Evolutionary conservation across 257 asterid species (phyloP), one percentile per base, ranked within the genome.

Genomic region (Solanum acaule): DNA sequence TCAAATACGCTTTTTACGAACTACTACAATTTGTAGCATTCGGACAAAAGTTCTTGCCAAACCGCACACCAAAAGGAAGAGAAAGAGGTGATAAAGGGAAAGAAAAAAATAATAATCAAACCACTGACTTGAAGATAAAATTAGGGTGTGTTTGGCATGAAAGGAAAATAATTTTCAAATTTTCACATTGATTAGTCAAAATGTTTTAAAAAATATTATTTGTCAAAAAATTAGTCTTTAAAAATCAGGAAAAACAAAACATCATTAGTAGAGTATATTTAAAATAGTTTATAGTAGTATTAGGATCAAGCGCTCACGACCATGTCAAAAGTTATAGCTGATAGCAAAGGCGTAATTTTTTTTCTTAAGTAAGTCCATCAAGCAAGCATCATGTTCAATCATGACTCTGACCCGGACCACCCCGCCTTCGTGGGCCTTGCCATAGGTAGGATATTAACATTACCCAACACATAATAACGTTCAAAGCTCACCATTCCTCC

Each of bases 281-380:
- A 52, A 52, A 52, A 52, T 6, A 52, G 10, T 52, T 52, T 6
- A 52, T 52, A 3, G 0, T 16, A 2, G 1, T 18, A 2, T 1
- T 52, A 52, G 0, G n/a, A 52, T 52, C 23, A 16, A 16, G 1
- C 10, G 4, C 2, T 56, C 3, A 56, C 4, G 4, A 18, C 2
- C n/a, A 56, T 18, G n/a, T 0, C 10, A 56, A 56, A 56, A 56
- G 0, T 0, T 52, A 56, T 18, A 6, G 0, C 4, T 56, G 10
- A 6, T 56, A 56, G 4, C 0, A 18, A 6, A 52, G 0, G 1
- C 2, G 3, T 1, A 6, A 52, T 7, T 18, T 52, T 52, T 18
- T 52, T 52, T 6, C 10, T 52, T 52, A 52, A 52, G 2, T 52
- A 52, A 52, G 1, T 52, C 0, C 0, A 52, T 6, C 63, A 2